These are phyloP conservation scores for Berkeleyomyces rouxiae DNA, from an alignment of 2,329 filamentous ascomycete species.

Conservation along the genomic window DNA sequence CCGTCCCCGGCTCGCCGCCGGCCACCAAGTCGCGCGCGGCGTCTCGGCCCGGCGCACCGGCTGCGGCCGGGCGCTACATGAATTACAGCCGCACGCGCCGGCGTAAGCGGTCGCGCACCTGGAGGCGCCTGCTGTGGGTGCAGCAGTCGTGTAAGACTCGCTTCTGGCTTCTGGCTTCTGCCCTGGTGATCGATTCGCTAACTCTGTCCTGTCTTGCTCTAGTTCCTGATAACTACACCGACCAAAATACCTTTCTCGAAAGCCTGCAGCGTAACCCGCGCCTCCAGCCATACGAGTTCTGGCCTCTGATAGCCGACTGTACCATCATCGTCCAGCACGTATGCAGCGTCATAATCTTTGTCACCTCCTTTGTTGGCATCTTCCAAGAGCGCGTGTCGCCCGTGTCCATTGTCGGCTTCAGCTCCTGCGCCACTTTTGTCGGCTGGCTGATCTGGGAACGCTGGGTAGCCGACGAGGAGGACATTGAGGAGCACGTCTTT, in stretches of 20 bases:
- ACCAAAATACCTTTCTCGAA: conserved; percentile 90
- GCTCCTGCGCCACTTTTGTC: conserved; percentile 63
- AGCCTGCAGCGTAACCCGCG: conserved; percentile 89
- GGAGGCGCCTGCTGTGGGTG: conserved; percentile 97
- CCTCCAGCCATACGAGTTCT: conserved; percentile 91
- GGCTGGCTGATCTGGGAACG: conserved; percentile 87
- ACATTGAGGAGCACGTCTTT: conserved; percentile 26
- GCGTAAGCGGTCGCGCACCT: conserved; percentile 53
- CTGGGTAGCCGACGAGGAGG: conserved; percentile 63
- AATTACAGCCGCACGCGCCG: conserved; percentile 42
- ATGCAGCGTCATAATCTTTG: conserved; percentile 84
- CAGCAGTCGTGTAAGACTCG: conserved; percentile 67
- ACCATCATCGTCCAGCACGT: conserved; percentile 96
- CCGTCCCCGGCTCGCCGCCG: conserved; percentile 32
- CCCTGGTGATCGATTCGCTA: conserved; percentile 19
- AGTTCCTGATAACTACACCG: conserved; percentile 76
- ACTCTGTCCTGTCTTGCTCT: not conserved
- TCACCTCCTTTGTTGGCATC: conserved; percentile 86
- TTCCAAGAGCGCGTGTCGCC: conserved; percentile 76
- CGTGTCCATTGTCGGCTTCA: conserved; percentile 73
- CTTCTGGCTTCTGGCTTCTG: conserved; percentile 9
- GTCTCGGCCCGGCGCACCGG: conserved; percentile 18
- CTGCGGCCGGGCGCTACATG: conserved; percentile 36
- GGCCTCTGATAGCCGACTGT: conserved; percentile 85
- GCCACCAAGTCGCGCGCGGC: conserved; percentile 12